A percentile compares a stretch with the other conserved stretches of the same genome.
phyloP scores from a whole-genome alignment of 2,329 filamentous ascomycete genomes.

The Cladophialophora psammophila region DNA sequence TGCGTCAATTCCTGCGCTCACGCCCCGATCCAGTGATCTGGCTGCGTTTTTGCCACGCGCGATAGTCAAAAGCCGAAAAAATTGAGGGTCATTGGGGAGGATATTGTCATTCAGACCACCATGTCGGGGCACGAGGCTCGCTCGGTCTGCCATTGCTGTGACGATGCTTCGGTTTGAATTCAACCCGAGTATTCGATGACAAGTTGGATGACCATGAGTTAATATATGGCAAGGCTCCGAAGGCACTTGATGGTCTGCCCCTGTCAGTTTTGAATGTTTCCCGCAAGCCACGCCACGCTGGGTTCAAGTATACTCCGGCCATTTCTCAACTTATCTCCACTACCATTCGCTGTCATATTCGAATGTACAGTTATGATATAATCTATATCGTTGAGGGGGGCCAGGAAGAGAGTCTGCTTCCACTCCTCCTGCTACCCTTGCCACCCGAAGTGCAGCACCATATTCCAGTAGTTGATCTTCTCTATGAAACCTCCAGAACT shows the following conservation, averaged over 20 bases:
- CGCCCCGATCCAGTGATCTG: conserved; percentile 41
- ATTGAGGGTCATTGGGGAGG: conserved; percentile 44
- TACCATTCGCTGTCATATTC: conserved; percentile 19
- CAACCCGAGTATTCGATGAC: conserved; percentile 2
- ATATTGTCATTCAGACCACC: conserved; percentile 40
- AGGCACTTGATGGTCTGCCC: not conserved
- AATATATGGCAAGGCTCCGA: not conserved
- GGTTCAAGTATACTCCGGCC: not conserved
- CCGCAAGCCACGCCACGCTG: not conserved
- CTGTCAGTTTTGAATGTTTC: not conserved
- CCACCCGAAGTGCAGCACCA: conserved; percentile 35
- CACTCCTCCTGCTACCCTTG: conserved; percentile 33
- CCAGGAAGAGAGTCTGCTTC: not conserved
- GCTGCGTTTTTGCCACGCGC: conserved; percentile 38
- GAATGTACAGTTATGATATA: conserved; percentile 4
- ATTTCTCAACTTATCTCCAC: not conserved
- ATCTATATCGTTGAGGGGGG: not conserved
- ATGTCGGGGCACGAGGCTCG: conserved; percentile 41
- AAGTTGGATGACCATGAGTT: not conserved
- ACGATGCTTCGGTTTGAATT: not conserved
- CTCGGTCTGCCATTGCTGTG: conserved; percentile 27
- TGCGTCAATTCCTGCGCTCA: conserved; percentile 43
- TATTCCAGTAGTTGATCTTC: conserved; percentile 27
- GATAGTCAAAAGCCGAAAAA: conserved; percentile 43
- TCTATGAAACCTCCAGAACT: conserved; percentile 45